phyloP scores from a whole-genome alignment of 75 land plant species.

The Pinus albicaulis region DNA sequence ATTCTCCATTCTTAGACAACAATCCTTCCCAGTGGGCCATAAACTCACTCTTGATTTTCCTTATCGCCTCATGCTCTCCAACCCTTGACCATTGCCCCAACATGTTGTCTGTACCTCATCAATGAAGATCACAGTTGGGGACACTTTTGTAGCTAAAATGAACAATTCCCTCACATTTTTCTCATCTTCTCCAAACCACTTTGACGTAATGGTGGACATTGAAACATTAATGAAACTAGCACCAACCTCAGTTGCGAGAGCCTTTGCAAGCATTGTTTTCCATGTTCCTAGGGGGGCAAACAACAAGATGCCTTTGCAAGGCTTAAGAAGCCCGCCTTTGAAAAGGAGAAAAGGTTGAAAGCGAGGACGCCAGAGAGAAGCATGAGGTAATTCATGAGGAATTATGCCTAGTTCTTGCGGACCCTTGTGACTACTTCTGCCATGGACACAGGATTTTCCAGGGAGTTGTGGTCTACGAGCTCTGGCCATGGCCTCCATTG shows the following conservation, averaged over 20 bases:
- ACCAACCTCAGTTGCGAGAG: constrained; percentile 87
- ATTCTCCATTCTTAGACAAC: constrained; percentile 57
- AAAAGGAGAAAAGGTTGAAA: no score
- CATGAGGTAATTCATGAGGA: no score
- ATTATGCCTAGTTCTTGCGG: no score
- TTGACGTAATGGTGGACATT: constrained; percentile 91
- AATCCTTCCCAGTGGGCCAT: constrained; percentile 96
- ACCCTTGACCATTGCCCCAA: constrained; percentile 77
- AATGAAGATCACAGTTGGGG: constrained; percentile 85
- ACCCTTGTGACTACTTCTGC: no score
- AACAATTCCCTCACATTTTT: constrained; percentile 85
- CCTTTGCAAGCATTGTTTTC: constrained; percentile 92
- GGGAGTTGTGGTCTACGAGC: no score
- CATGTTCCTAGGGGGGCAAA: constrained; percentile 95
- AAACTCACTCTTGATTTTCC: constrained; percentile 90
- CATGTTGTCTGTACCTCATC: constrained; percentile 91
- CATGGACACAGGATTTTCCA: no score
- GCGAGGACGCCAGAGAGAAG: no score
- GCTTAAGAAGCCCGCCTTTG: no score
- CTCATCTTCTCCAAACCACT: constrained; percentile 97
- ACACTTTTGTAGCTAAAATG: constrained; percentile 85
- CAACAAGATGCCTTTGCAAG: constrained; percentile 79
- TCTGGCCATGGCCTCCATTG: no score
- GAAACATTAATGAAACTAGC: constrained; percentile 96
- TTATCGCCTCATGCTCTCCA: constrained; percentile 90